Conservation (phyloP, 139 green algal species). For the Tetraselmis striata region DNA sequence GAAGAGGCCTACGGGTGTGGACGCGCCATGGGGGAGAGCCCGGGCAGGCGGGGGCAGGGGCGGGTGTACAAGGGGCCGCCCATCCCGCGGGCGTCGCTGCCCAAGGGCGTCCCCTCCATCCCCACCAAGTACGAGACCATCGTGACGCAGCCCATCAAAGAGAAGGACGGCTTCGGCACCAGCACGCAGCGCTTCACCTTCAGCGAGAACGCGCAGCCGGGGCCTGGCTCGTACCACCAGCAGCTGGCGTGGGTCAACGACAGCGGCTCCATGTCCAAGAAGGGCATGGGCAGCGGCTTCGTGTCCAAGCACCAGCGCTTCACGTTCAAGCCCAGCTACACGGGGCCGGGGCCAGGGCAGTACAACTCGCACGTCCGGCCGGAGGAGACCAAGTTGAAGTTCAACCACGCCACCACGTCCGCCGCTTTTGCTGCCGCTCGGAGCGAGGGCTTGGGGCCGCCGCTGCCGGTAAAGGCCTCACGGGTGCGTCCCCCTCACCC, state of each 20-base stretch:
- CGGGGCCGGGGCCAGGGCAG: conserved; percentile 3
- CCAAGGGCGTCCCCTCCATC: conserved; percentile 2
- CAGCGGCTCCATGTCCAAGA: conserved; percentile 4
- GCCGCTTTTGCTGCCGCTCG: not conserved
- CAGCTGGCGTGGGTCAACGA: conserved; percentile 1
- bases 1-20: no score
- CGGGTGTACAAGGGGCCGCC: not conserved
- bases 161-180: conserved; percentile 14
- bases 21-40: not conserved
- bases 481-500: not conserved
- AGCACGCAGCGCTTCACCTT: conserved; percentile 8
- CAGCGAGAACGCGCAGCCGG: conserved; percentile 1
- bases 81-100: not conserved
- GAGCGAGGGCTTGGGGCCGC: not conserved
- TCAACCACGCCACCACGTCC: conserved; percentile 7
- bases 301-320: conserved; percentile 6
- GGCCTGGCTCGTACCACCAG: conserved; percentile 6
- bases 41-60: not conserved
- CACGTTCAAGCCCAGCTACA: not conserved
- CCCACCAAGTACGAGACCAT: conserved; percentile 10
- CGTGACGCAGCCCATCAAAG: not conserved
- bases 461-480: not conserved
- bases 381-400: not conserved
- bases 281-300: conserved; percentile 1
- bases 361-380: conserved; percentile 2